These are phyloP conservation scores for Magnusiomyces tetraspermus DNA, from an alignment of 1,139 yeast species.

Conservation along the genomic window DNA sequence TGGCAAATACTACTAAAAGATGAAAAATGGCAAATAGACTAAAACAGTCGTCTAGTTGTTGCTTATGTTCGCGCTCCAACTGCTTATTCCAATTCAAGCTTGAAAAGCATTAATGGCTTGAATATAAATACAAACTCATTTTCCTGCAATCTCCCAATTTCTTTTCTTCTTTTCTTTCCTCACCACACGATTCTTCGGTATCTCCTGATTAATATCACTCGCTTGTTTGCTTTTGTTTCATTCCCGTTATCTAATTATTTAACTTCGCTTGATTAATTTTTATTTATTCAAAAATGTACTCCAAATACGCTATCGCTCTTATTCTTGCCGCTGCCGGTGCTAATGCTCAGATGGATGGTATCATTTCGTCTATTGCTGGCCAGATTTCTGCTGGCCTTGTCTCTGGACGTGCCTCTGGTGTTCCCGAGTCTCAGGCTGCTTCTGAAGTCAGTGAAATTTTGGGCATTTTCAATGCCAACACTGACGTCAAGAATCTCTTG, in stretches of 20 bases:
- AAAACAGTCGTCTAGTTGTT: not conserved
- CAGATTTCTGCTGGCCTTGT: constrained; percentile 16
- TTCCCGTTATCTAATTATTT: not conserved
- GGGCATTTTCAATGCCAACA: constrained; percentile 13
- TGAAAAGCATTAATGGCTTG: not conserved
- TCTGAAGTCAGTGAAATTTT: constrained; percentile 17
- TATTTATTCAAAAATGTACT: constrained; percentile 14
- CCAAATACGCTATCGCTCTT: constrained; percentile 14
- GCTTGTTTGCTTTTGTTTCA: too few relatives aligned
- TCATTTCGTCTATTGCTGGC: constrained; percentile 13
- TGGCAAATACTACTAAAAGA: too few relatives aligned
- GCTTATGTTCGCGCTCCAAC: not conserved
- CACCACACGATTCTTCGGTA: not conserved
- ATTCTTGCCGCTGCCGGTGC: constrained; percentile 15
- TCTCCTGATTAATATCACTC: too few relatives aligned
- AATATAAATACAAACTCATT: not conserved
- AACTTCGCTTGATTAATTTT: not conserved
- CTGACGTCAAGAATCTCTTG: constrained; percentile 13
- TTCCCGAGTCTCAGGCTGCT: constrained; percentile 12
- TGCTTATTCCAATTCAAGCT: not conserved
- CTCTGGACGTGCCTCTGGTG: constrained; percentile 14
- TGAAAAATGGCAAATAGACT: too few relatives aligned
- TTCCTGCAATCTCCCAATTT: not conserved
- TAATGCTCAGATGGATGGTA: constrained; percentile 15
- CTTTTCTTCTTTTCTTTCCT: not conserved